Base-by-base conservation (phyloP, 2,329 filamentous ascomycete species). In the Botrytis medusae region DNA sequence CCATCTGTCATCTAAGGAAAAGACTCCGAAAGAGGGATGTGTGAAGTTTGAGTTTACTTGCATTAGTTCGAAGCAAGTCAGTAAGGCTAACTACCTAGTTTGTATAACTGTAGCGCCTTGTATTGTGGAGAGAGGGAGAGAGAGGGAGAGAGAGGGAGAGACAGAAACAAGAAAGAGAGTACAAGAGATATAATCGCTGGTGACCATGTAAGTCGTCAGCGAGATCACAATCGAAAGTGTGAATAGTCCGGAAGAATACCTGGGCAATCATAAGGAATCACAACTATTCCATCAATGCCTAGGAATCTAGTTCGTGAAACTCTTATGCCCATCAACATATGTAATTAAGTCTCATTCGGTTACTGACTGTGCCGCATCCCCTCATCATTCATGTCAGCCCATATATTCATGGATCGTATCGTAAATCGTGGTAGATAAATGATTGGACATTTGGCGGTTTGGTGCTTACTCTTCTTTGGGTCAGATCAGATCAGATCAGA, bases 331-430 rank as follows among this genome's bases (percentile, higher is more conserved):
- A 20, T n/a, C 20, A 6, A n/a, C 37, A 63, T 42, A 32, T 63
- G 61, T 32, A 46, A 40, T 44, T 7, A 18, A 44, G 9, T 3
- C n/a, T 20, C 22, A 16, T 18, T 32, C 25, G 40, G 61, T n/a
- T 44, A 42, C 42, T 44, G 20, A 32, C 61, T 64, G 40, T 64
- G 40, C 61, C 40, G 61, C 29, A 44, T 46, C 18, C 40, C 18
- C 40, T 46, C 22, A 46, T 64, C 9, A 42, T 64, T 64, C 6
- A 64, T 32, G 40, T 64, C 40, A 64, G 61, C 61, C 61, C 61
- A 64, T 64, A 18, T 32, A 25, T 46, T 9, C 61, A 44, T 40
- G 61, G n/a, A 44, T 63, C 18, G 12, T 40, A 44, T 63, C 25
- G 60, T n/a, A 16, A 44, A 44, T 63, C 61, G 16, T 44, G 37